Conservation (phyloP, 2,329 filamentous ascomycete species). For the Aspergillus thermomutatus region DNA sequence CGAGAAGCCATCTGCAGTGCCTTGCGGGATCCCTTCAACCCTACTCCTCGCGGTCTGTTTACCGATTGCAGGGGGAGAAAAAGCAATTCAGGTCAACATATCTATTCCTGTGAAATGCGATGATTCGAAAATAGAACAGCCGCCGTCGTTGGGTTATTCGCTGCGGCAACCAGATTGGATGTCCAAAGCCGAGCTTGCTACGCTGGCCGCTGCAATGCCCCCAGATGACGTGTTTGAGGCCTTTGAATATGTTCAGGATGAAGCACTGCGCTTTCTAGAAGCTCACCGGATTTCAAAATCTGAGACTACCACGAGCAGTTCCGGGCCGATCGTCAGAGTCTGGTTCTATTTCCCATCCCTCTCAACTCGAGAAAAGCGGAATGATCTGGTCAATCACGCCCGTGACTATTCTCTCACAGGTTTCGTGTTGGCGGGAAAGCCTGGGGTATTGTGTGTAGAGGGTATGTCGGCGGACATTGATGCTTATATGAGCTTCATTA, state of each 20-base stretch:
- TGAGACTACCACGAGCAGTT: background rate
- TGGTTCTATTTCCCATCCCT: conserved; percentile 65
- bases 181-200: conserved; percentile 46
- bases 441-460: conserved; percentile 43
- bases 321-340: conserved; percentile 45
- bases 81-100: conserved; percentile 27
- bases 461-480: conserved; percentile 48
- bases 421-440: conserved; percentile 60
- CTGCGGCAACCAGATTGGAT: conserved; percentile 53
- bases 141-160: conserved; percentile 25
- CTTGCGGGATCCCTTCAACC: conserved; percentile 17
- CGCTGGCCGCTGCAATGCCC: conserved; percentile 41
- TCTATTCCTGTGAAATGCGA: conserved; percentile 24
- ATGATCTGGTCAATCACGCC: conserved; percentile 55
- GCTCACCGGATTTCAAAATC: conserved; percentile 6
- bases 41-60: conserved; percentile 23
- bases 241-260: conserved; percentile 45
- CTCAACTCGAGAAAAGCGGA: conserved; percentile 56
- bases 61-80: conserved; percentile 21
- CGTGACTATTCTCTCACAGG: conserved; percentile 54
- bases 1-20: conserved; percentile 10
- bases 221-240: conserved; percentile 44
- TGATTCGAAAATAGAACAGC: conserved; percentile 15
- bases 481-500: conserved; percentile 61
- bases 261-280: conserved; percentile 30